A percentile compares a stretch with the other conserved stretches of the same genome.
These are phyloP conservation scores for Colletotrichum tropicale DNA, from an alignment of 2,329 filamentous ascomycete genomes.

Conservation along the genomic window DNA sequence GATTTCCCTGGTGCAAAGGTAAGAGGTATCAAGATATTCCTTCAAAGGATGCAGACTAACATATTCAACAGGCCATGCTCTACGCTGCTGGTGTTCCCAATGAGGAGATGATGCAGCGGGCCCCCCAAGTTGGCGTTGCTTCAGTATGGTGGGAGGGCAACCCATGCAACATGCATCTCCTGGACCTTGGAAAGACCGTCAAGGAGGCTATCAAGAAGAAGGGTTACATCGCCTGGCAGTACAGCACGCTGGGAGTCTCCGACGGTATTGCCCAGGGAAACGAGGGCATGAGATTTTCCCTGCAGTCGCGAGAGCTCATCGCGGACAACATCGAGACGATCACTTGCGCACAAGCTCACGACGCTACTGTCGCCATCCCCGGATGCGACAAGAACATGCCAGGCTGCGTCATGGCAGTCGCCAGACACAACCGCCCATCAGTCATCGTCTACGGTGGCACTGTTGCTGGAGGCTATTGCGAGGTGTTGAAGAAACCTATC, in stretches of 20 bases:
- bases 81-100: slow-evolving; percentile 91
- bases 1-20: slow-evolving; percentile 3
- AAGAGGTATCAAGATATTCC: neutral
- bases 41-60: neutral
- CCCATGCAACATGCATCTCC: slow-evolving; percentile 75
- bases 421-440: slow-evolving; percentile 90
- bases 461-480: slow-evolving; percentile 83
- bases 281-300: slow-evolving; percentile 92
- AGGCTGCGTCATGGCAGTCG: slow-evolving; percentile 87
- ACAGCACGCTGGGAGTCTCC: slow-evolving; percentile 87
- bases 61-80: slow-evolving; percentile 77
- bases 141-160: slow-evolving; percentile 99
- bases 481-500: slow-evolving; percentile 76
- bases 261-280: slow-evolving; percentile 96
- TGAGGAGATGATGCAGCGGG: slow-evolving; percentile 83
- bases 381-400: slow-evolving; percentile 99
- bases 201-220: slow-evolving; percentile 82
- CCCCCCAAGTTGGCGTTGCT: slow-evolving; percentile 88
- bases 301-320: slow-evolving; percentile 90
- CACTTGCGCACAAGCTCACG: slow-evolving; percentile 89
- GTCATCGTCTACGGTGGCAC: slow-evolving; percentile 96
- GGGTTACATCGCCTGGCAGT: slow-evolving; percentile 95
- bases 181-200: slow-evolving; percentile 86
- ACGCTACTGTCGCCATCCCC: slow-evolving; percentile 91
- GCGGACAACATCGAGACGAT: slow-evolving; percentile 94